Evolutionary conservation across 2,329 filamentous ascomycete genomes (phyloP), one percentile per base, ranked within the genome.

Genomic region (Parastagonospora nodorum): DNA sequence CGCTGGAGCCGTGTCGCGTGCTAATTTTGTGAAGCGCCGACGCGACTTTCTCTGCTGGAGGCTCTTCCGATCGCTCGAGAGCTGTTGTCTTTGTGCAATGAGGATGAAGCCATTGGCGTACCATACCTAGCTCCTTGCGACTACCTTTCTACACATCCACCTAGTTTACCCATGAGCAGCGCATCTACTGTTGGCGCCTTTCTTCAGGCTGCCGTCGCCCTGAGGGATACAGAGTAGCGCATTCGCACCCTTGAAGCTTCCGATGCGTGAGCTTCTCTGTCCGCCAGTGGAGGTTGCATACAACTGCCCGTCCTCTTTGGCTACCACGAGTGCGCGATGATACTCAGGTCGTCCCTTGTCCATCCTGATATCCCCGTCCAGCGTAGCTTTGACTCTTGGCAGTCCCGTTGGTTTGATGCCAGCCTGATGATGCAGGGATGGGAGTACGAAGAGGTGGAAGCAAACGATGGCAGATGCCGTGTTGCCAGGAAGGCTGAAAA

Each of bases 401-500:
- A 97, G 76, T 0, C 92, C 91, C 0, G 79, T 78, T 0, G 85
- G 85, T 35, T 74, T 75, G 16, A 92, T 78, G 0, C 92, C 94
- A 9, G 85, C 82, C 61, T 89, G 80, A 60, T 88, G 86, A 66
- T 96, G 91, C 51, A 99, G 76, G 0, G 89, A 86, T 0, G 94
- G 94, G 9, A 99, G 80, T 8, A 97, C 92, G 73, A 99, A 97
- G 1, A 99, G 83, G 67, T 97, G 90, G 65, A 96, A 91, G 0
- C 93, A 96, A 8, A 97, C 94, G 2, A 97, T 81, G 0, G 94
- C 93, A 2, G 89, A 94, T 2, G 93, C 94, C 0, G 94, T 94
- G 70, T 99, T 99, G 0, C 94, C 94, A 0, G 94, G 94, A 0
- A 99, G 81, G 0, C 90, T 90, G 75, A 99, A 99, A 58, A 99